These are phyloP conservation scores for Colletotrichum brevisporum DNA, from an alignment of 2,329 filamentous ascomycete genomes.

Conservation along the genomic window DNA sequence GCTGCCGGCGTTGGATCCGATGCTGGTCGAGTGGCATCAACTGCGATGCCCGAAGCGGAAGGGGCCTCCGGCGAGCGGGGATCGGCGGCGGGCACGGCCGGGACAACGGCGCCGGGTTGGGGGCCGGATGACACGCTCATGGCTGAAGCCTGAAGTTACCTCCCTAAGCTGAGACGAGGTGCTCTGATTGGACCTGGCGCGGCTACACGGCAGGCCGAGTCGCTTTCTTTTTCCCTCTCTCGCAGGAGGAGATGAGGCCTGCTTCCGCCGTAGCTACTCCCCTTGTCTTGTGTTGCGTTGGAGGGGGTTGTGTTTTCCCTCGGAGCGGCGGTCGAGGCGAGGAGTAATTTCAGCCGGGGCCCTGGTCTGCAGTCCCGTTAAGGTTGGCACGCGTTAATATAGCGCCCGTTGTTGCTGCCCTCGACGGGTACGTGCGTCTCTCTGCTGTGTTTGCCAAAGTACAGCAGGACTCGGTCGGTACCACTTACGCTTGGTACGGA, in stretches of 20 bases:
- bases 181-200: neutral
- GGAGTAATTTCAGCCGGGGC: conserved; percentile 18
- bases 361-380: conserved; percentile 35
- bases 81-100: conserved; percentile 30
- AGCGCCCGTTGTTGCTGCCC: conserved; percentile 13
- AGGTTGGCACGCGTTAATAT: conserved; percentile 29
- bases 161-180: neutral
- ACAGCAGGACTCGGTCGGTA: neutral
- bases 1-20: neutral
- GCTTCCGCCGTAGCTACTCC: conserved; percentile 11
- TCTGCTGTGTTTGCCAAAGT: conserved; percentile 9
- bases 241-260: conserved; percentile 5
- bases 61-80: conserved; percentile 16
- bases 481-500: no score
- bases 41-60: conserved; percentile 6
- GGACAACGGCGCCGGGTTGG: conserved; percentile 26
- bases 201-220: neutral
- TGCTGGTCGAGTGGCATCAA: conserved; percentile 3
- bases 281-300: conserved; percentile 7
- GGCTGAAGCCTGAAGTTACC: neutral
- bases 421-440: conserved; percentile 3
- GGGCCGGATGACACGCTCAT: conserved; percentile 32
- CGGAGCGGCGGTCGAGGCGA: neutral
- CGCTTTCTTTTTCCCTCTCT: neutral
- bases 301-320: neutral